These are phyloP conservation scores for Penicillium decumbens DNA, from an alignment of 2,329 filamentous ascomycete genomes.

Conservation along the genomic window DNA sequence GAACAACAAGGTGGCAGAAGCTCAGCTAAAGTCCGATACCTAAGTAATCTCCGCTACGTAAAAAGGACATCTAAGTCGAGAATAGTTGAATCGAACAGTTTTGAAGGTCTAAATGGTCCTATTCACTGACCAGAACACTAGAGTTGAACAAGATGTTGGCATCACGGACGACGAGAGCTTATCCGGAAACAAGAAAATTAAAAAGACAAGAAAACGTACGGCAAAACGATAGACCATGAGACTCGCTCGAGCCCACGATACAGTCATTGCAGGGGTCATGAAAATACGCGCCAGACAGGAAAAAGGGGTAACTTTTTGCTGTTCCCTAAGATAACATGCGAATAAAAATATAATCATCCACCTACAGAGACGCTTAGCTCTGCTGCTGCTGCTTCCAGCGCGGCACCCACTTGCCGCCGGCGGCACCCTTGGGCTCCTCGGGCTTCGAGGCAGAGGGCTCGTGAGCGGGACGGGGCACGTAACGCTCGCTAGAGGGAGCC, in stretches of 20 bases:
- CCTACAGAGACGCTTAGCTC: constrained; percentile 23
- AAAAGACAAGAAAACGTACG: constrained; percentile 16
- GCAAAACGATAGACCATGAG: constrained; percentile 11
- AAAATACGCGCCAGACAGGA: constrained; percentile 25
- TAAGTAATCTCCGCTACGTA: background rate
- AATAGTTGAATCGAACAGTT: background rate
- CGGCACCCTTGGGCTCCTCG: constrained; percentile 27
- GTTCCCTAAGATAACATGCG: constrained; percentile 16
- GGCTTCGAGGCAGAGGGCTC: constrained; percentile 28
- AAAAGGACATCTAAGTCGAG: background rate
- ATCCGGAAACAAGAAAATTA: constrained; percentile 16
- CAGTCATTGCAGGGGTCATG: constrained; percentile 27
- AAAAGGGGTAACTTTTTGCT: constrained; percentile 25
- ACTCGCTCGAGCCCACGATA: constrained; percentile 20
- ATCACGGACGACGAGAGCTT: constrained; percentile 15
- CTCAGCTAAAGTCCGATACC: no score
- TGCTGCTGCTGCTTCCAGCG: constrained; percentile 39
- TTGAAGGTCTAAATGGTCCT: constrained; percentile 9
- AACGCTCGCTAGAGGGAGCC: constrained; percentile 23
- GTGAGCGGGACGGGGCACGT: constrained; percentile 30
- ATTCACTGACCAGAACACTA: constrained; percentile 10
- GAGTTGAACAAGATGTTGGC: constrained; percentile 14
- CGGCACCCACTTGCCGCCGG: constrained; percentile 35
- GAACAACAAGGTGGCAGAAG: no score
- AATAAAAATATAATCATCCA: constrained; percentile 19